Conservation (phyloP, 164 flowering plant species). For the Platanus orientalis region DNA sequence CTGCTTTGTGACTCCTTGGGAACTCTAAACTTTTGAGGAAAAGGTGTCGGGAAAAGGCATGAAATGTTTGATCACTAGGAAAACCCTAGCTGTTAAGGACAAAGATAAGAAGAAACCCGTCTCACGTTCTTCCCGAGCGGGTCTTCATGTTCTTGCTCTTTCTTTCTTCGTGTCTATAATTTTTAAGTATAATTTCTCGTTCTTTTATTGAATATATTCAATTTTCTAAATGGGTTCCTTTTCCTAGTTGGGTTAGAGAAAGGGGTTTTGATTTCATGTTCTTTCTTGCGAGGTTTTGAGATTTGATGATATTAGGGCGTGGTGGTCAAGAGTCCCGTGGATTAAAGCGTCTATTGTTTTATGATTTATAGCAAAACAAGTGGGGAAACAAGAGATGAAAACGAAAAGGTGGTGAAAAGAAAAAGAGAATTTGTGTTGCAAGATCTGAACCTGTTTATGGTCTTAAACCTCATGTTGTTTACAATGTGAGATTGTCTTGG, state of each 20-base stretch:
- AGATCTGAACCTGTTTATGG: too few relatives aligned
- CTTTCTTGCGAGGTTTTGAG: not conserved
- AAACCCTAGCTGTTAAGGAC: conserved; percentile 35
- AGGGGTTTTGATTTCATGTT: not conserved
- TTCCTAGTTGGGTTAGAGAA: not conserved
- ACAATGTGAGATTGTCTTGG: too few relatives aligned
- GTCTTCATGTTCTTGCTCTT: conserved; percentile 34
- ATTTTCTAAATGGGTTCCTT: not conserved
- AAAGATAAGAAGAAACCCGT: conserved; percentile 53
- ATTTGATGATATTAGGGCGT: not conserved
- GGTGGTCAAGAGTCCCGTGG: not conserved
- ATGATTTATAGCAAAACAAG: not conserved
- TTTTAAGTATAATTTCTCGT: not conserved
- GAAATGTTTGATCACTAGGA: conserved; percentile 47
- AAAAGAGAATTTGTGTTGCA: too few relatives aligned
- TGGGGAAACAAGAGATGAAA: too few relatives aligned
- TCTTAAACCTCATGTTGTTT: too few relatives aligned
- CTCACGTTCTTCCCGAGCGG: conserved; percentile 50
- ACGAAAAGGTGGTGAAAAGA: too few relatives aligned
- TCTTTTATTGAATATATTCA: not conserved
- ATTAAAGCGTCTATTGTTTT: not conserved
- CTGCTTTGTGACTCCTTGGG: not conserved
- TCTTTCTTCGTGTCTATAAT: not conserved
- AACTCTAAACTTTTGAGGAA: conserved; percentile 10
- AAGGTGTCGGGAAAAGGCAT: conserved; percentile 56